Percentiles rank a stretch among this genome's conserved stretches.
phyloP scores from a whole-genome alignment of 768 basidiomycete genomes.

The Hebeloma cylindrosporum region DNA sequence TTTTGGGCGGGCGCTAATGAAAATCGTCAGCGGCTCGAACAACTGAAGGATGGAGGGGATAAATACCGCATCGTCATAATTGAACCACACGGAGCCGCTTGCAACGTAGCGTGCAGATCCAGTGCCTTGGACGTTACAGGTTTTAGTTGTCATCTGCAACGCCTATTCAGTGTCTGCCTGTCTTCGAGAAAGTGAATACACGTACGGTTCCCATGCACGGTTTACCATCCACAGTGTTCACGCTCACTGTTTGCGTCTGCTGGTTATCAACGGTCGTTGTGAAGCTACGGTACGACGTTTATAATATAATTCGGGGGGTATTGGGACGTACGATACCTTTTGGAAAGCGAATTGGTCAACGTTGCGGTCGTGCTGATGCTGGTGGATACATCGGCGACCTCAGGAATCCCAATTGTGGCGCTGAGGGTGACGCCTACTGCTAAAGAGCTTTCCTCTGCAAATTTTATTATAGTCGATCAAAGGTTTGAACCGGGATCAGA shows the following conservation, averaged over 20 bases:
- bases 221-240: constrained; percentile 4
- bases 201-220: constrained; percentile 5
- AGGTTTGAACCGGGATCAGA: not conserved
- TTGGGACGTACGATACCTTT: not conserved
- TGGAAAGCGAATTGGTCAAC: constrained; percentile 2
- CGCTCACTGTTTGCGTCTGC: constrained; percentile 1
- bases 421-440: constrained; percentile 2
- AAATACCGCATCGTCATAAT: constrained; percentile 12
- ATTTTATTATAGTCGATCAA: not conserved
- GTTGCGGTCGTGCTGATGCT: constrained; percentile 5
- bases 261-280: constrained; percentile 2
- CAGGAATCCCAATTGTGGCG: constrained; percentile 2
- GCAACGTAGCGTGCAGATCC: constrained; percentile 11
- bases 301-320: not conserved
- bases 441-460: constrained; percentile 5
- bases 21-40: not conserved
- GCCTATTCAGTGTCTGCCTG: not conserved
- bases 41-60: not conserved
- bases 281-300: not conserved
- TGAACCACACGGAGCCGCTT: constrained; percentile 18
- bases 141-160: constrained; percentile 5
- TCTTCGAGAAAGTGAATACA: not conserved
- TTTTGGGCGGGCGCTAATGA: constrained; percentile 7
- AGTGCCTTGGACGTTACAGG: constrained; percentile 9
- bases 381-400: not conserved